Evolutionary conservation across 495 filamentous ascomycete genomes (phyloP), one percentile per base, ranked within the genome.

Genomic region (Podospora bellae-mahoneyi): DNA sequence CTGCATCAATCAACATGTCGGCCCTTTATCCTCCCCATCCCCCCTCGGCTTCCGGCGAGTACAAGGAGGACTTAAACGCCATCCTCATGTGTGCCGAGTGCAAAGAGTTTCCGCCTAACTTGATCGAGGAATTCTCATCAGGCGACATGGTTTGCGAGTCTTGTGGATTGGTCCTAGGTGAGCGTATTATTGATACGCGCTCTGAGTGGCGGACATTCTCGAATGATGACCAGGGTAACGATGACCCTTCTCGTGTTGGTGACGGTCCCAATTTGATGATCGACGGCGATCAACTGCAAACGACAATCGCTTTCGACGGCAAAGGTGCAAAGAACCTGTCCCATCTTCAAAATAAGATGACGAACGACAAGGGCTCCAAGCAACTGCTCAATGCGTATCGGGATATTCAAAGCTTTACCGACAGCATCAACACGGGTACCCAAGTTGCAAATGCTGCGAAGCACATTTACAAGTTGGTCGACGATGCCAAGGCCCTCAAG

Each of bases 181-280:
- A 94, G 75, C 90, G 93, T 68, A 91, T 95, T 72, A 92, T 99
- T 64, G 95, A 98, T 73, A 93, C 92, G 68, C 90, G 96, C 62
- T 97, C 93, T 62, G 95, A 99, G 82, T 99, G 95, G 95, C 92
- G 95, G 73, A 99, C 96, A 7, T 99, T 99, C 79, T 90, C 92
- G 67, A 97, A 97, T 79, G 95, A 99, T 73, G 96, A 99, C 73
- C 92, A 96, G 77, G 87, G 86, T 65, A 92, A 90, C 76, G 95
- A 97, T 71, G 95, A 99, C 76, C 95, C 95, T 1, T 96, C 92
- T 64, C 95, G 95, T 92, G 95, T 99, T 71, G 95, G 95, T 79
- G 95, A 98, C 62, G 92, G 87, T 0, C 86, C 87, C 54, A 97
- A 98, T 73, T 86, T 90, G 20, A 85, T 98, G 66, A 85, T 96